Conservation (phyloP, 192 early-diverging fungal genomes). For the Coemansia sp. region DNA sequence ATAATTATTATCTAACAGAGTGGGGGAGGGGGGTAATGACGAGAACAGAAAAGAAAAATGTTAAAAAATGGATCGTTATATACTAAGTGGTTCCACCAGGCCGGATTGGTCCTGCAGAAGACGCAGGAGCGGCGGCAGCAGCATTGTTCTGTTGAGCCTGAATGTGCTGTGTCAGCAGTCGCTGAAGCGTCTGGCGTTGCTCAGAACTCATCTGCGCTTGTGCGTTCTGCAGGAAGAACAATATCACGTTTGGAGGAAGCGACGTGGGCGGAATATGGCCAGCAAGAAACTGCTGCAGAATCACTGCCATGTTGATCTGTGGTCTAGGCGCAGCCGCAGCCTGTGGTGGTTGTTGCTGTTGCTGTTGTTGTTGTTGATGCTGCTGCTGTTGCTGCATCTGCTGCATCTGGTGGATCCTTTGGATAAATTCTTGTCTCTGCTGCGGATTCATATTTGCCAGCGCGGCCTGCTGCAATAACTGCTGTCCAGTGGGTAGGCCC, state of each 20-base stretch:
- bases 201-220: slow-evolving; percentile 32
- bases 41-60: neutral
- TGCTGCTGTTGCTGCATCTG: slow-evolving; percentile 28
- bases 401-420: slow-evolving; percentile 24
- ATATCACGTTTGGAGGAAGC: slow-evolving; percentile 32
- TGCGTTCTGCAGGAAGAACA: slow-evolving; percentile 26
- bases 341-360: slow-evolving; percentile 1
- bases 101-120: slow-evolving; percentile 15
- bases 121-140: neutral
- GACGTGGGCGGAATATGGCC: slow-evolving; percentile 24
- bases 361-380: slow-evolving; percentile 19
- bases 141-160: slow-evolving; percentile 16
- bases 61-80: neutral
- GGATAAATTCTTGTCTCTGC: slow-evolving; percentile 28
- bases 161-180: slow-evolving; percentile 21
- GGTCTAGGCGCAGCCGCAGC: slow-evolving; percentile 17
- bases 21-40: neutral
- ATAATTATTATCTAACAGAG: slow-evolving; percentile 1
- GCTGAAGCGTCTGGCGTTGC: slow-evolving; percentile 26
- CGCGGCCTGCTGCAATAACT: slow-evolving; percentile 12
- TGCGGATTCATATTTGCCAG: slow-evolving; percentile 30
- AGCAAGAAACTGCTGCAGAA: slow-evolving; percentile 38
- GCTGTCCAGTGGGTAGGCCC: slow-evolving; percentile 24
- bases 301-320: slow-evolving; percentile 26
- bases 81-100: slow-evolving; percentile 12